These are phyloP conservation scores for Pseudogymnoascus destructans DNA, from an alignment of 2,329 filamentous ascomycete genomes.

Conservation along the genomic window DNA sequence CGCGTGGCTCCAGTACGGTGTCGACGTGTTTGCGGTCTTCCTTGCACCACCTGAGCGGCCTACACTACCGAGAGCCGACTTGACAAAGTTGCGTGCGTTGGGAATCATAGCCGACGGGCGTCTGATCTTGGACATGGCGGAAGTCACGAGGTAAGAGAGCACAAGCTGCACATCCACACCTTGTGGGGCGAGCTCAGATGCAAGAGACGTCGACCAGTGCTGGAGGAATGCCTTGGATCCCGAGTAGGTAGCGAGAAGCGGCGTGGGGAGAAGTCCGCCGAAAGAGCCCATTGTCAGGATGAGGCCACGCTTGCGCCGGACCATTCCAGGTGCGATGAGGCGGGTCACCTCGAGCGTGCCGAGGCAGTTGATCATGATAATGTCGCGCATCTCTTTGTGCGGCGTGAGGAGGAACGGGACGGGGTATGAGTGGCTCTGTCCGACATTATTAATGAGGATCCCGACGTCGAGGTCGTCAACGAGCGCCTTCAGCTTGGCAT, in stretches of 20 bases:
- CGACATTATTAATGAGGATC: slow-evolving; percentile 93
- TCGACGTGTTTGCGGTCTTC: slow-evolving; percentile 68
- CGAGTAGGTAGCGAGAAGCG: slow-evolving; percentile 88
- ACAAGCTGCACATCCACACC: slow-evolving; percentile 85
- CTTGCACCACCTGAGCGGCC: slow-evolving; percentile 67
- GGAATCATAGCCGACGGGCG: slow-evolving; percentile 67
- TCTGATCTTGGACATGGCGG: slow-evolving; percentile 93
- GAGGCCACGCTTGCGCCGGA: slow-evolving; percentile 69
- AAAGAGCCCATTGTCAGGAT: slow-evolving; percentile 97
- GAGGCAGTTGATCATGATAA: slow-evolving; percentile 89
- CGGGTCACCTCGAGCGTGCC: slow-evolving; percentile 83
- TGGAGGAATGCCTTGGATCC: slow-evolving; percentile 97
- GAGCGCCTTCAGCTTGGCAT: slow-evolving; percentile 55
- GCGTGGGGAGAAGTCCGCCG: slow-evolving; percentile 81
- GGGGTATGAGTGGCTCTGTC: slow-evolving; percentile 84
- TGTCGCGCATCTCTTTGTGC: slow-evolving; percentile 69
- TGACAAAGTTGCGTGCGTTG: slow-evolving; percentile 70
- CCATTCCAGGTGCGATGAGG: slow-evolving; percentile 72
- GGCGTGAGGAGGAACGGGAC: slow-evolving; percentile 75
- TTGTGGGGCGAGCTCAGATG: slow-evolving; percentile 65
- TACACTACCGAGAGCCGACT: slow-evolving; percentile 64
- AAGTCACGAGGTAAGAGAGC: slow-evolving; percentile 84
- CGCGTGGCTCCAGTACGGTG: slow-evolving; percentile 86
- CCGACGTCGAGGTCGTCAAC: slow-evolving; percentile 66
- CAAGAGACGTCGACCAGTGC: slow-evolving; percentile 83